Conservation (phyloP, 768 basidiomycete species). For the Leccinum ochraceum region DNA sequence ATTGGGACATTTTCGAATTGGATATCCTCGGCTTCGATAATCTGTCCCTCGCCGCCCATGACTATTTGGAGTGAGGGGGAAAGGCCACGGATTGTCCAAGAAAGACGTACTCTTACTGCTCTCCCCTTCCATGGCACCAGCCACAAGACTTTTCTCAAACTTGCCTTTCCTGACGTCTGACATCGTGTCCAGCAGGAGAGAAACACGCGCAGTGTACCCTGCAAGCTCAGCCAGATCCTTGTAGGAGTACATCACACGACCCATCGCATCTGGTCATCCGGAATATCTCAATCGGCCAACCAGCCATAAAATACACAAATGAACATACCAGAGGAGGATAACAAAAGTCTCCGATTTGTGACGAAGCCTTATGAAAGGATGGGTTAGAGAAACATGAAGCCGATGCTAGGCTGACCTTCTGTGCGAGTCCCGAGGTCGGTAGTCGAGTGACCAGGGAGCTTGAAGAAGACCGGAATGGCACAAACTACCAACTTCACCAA, state of each 20-base stretch:
- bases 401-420: conserved; percentile 56
- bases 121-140: conserved; percentile 68
- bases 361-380: conserved; percentile 69
- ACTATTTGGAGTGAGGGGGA: conserved; percentile 47
- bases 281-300: not conserved
- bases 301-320: conserved; percentile 5
- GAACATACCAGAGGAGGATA: conserved; percentile 78
- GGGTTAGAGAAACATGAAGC: not conserved
- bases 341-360: conserved; percentile 87
- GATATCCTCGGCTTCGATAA: conserved; percentile 87
- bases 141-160: conserved; percentile 87
- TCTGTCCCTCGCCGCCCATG: conserved; percentile 71
- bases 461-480: conserved; percentile 92
- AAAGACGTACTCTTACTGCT: conserved; percentile 67
- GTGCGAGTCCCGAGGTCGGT: conserved; percentile 85
- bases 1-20: conserved; percentile 93
- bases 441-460: conserved; percentile 65
- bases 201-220: conserved; percentile 92
- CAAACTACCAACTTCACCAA: conserved; percentile 71
- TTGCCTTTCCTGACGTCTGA: conserved; percentile 79
- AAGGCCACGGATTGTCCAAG: not conserved
- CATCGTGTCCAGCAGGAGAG: conserved; percentile 88
- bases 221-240: conserved; percentile 96
- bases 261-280: conserved; percentile 74
- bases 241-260: conserved; percentile 95